Evolutionary conservation across 805 yeast species (phyloP).

Genomic region (Candida nemodendra): DNA sequence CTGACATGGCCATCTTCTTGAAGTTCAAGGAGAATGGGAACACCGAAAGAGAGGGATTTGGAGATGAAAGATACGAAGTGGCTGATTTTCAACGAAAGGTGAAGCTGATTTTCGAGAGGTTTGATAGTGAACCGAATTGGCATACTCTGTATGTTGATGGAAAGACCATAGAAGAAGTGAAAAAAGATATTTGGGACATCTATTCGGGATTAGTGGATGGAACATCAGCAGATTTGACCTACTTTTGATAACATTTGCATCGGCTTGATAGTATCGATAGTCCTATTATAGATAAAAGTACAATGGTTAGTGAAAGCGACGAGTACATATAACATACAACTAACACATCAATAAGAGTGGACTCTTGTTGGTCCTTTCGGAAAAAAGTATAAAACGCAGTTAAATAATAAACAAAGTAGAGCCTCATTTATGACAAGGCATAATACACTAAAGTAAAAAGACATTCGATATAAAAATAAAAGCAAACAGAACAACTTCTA

Average conservation of each 20-base stretch:
- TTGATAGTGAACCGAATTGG: slow-evolving; percentile 37
- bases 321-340: too few relatives aligned
- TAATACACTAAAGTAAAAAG: slow-evolving; percentile 9
- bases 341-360: too few relatives aligned
- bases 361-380: too few relatives aligned
- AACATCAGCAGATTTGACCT: slow-evolving; percentile 6
- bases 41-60: slow-evolving; percentile 72
- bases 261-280: too few relatives aligned
- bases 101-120: slow-evolving; percentile 50
- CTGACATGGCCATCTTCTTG: slow-evolving; percentile 80
- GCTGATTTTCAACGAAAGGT: slow-evolving; percentile 74
- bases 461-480: slow-evolving; percentile 9
- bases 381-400: not conserved
- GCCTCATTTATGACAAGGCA: slow-evolving; percentile 5
- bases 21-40: slow-evolving; percentile 52
- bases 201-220: slow-evolving; percentile 23
- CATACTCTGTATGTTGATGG: slow-evolving; percentile 58
- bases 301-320: slow-evolving; percentile 1
- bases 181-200: slow-evolving; percentile 40
- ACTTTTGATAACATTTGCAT: slow-evolving; percentile 13
- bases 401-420: slow-evolving; percentile 1
- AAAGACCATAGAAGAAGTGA: slow-evolving; percentile 55
- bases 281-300: not conserved
- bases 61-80: slow-evolving; percentile 90
- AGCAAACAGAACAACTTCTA: not conserved